Evolutionary conservation across 177 flowering plant species (phyloP), one percentile per base, ranked within the genome.

Genomic region (Vitis hybrid): DNA sequence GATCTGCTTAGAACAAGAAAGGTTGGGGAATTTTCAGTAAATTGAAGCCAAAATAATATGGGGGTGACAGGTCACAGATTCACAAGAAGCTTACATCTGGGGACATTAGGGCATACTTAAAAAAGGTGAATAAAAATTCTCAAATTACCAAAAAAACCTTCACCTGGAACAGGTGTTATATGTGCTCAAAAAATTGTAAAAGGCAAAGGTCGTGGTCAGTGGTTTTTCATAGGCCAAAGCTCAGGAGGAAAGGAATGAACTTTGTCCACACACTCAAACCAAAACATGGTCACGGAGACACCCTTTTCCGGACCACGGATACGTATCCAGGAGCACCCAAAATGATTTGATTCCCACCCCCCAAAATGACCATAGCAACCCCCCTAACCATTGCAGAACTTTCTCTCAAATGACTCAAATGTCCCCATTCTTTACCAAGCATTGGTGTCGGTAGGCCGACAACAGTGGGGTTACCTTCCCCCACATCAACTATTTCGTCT

Each of bases 391-490:
- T 72, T 60, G 2, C 19, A 49, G 66, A 33, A 51, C 18, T 45
- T 26, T 18, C 33, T 22, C 14, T 0, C 52, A 70, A 65, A 62
- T 60, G 65, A 69, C 76, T 21, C 62, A 65, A 21, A 9, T 33
- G 60, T 49, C 68, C 76, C 60, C 10, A 53, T 19, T 18, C 13
- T n/a, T 51, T 48, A 2, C 1, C 45, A 51, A n/a, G 45, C 21
- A 51, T 56, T 12, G 49, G 77, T 73, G 79, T 76, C 79, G 79
- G 79, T 76, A 51, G 70, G 64, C 78, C 66, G 70, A 76, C 75
- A 72, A 59, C 60, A 48, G 7, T 0, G 48, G 58, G 65, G 60
- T 10, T 49, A 15, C 26, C 21, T 49, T 61, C 31, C 71, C 70
- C 78, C 75, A 70, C 70, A 66, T 51, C 22, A 55, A 2, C 51